Percentiles rank a stretch among this genome's conserved stretches.
These are phyloP conservation scores for Paracorniculantispora psalliotae DNA, from an alignment of 2,329 filamentous ascomycete species.

Conservation along the genomic window DNA sequence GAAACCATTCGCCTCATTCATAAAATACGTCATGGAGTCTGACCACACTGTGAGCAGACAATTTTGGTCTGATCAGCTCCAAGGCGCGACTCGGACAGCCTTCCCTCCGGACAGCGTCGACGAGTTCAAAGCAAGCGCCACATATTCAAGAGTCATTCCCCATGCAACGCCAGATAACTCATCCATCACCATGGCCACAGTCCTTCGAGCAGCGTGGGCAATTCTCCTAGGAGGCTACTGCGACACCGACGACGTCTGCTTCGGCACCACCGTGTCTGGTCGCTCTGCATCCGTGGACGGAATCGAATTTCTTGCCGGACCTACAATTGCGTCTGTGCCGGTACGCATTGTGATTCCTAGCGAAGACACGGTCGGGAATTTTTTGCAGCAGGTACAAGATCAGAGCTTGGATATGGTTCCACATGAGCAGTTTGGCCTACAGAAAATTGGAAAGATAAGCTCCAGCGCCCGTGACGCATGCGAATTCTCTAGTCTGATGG, in stretches of 20 bases:
- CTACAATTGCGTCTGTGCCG: constrained; percentile 21
- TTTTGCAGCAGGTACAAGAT: constrained; percentile 14
- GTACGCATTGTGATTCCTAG: constrained; percentile 9
- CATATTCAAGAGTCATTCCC: not conserved
- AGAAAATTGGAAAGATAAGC: constrained; percentile 18
- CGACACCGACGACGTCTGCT: constrained; percentile 23
- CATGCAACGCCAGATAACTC: not conserved
- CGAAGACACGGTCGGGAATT: not conserved
- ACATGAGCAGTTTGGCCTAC: constrained; percentile 20
- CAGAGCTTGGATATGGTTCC: constrained; percentile 15
- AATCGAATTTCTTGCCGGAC: constrained; percentile 18
- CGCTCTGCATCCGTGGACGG: constrained; percentile 17
- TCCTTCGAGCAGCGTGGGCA: not conserved
- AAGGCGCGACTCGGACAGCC: not conserved
- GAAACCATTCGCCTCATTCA: constrained; percentile 3
- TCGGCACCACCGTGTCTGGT: constrained; percentile 19
- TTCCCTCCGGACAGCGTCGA: constrained; percentile 7
- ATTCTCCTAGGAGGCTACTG: not conserved
- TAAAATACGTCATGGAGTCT: constrained; percentile 11
- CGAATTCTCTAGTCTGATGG: constrained; percentile 19
- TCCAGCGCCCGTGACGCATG: constrained; percentile 13
- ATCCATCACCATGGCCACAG: not conserved
- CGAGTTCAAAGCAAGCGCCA: not conserved
- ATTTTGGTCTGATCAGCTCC: constrained; percentile 14
- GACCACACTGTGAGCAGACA: not conserved